Percentiles rank a stretch among this genome's conserved stretches.
These are phyloP conservation scores for Saturnispora sanitii DNA, from an alignment of 805 yeast species.

Conservation along the genomic window DNA sequence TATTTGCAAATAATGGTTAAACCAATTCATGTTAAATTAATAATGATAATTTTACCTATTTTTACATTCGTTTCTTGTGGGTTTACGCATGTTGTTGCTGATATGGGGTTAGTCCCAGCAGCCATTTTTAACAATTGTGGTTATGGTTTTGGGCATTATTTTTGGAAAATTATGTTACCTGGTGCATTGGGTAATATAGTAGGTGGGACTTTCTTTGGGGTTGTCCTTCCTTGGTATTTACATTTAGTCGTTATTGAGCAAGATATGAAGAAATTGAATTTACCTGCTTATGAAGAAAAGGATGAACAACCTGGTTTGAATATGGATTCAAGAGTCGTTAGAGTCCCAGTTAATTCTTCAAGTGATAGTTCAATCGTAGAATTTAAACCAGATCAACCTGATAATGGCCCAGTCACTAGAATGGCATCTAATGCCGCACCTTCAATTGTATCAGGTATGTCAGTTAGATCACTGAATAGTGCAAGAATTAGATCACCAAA, in stretches of 20 bases:
- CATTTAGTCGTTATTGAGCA: conserved; percentile 65
- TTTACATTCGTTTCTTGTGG: conserved; percentile 75
- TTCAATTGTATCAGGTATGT: background rate
- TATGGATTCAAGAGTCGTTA: conserved; percentile 70
- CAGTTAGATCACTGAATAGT: conserved; percentile 3
- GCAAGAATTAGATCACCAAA: conserved; percentile 44
- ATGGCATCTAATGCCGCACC: background rate
- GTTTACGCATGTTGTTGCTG: conserved; percentile 74
- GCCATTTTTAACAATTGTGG: conserved; percentile 62
- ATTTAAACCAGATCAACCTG: conserved; percentile 12
- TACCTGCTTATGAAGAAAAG: conserved; percentile 60
- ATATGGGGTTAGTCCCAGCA: conserved; percentile 58
- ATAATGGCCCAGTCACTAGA: background rate
- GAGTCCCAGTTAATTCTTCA: conserved; percentile 21
- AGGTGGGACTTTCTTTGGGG: conserved; percentile 66
- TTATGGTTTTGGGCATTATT: conserved; percentile 49
- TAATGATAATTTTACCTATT: conserved; percentile 56
- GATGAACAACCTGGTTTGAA: conserved; percentile 77
- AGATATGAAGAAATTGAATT: conserved; percentile 49
- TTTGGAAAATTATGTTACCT: conserved; percentile 67
- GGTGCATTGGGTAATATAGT: conserved; percentile 66
- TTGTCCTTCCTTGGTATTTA: conserved; percentile 60
- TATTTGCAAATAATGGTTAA: conserved; percentile 70
- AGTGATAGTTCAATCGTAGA: conserved; percentile 11
- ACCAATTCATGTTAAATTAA: conserved; percentile 65